Evolutionary conservation across 2,329 filamentous ascomycete species (phyloP), one percentile per base, ranked within the genome.

Genomic region (Trichoderma pleuroti): DNA sequence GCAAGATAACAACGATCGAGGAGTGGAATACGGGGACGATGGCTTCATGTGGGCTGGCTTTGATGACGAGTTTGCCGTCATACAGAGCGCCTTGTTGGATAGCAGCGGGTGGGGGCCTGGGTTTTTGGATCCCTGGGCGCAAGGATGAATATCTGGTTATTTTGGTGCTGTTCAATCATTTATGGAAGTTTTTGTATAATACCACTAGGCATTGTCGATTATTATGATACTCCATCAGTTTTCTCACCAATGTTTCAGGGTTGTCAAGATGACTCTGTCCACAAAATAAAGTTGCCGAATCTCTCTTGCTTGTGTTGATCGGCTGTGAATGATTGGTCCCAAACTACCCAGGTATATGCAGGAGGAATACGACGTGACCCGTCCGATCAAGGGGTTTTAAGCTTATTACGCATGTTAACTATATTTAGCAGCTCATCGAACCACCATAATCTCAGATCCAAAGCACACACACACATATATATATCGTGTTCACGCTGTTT

Each of bases 11-110:
- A 49, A 39, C 18, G 46, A 49, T 5, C 46, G 32, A 1, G 39
- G 26, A 11, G 39, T 49, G 1, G 65, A 68, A 46, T 68, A 68
- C 30, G 65, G 54, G 8, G 65, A 60, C n/a, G 52, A 68, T 60
- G 65, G 65, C 4, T 60, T 68, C 36, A 68, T 68, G 65, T 68
- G 65, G 65, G 65, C 65, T 4, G 65, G 65, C n/a, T 68, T 68
- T 34, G 65, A 68, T 14, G 65, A 68, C 12, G 65, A 68, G 18
- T 68, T 68, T 60, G 65, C 65, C 3, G 52, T 68, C 9, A 68
- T 68, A 26, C 65, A 68, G 34, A 68, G 65, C 54, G 65, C 65
- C 16, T 56, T 68, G 54, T 39, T 68, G 21, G 65, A 68, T 42
- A 68, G 65, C 14, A 68, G 65, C n/a, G 65, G 65, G 12, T 68